Percentiles rank a stretch among this genome's conserved stretches.
These are phyloP conservation scores for Leptomonas seymouri DNA, from an alignment of 208 protist genomes.

Conservation along the genomic window DNA sequence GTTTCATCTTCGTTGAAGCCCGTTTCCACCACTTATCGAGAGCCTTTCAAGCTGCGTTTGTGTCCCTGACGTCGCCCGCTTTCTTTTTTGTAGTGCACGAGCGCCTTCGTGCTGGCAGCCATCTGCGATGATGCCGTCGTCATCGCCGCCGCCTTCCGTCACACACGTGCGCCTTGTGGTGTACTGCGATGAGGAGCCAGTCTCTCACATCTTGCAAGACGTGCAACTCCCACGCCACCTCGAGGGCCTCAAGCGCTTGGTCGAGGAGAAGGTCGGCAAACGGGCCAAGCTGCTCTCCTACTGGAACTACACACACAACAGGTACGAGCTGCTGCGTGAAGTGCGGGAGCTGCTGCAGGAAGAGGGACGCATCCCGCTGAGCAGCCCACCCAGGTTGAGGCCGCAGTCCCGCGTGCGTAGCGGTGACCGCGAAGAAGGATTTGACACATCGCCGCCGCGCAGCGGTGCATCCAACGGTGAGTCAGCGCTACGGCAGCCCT, in stretches of 20 bases:
- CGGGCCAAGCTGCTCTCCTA: constrained; percentile 51
- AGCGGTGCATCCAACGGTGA: constrained; percentile 9
- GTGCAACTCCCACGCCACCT: constrained; percentile 25
- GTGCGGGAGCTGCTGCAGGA: constrained; percentile 27
- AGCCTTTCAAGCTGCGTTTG: background rate
- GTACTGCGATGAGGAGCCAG: constrained; percentile 37
- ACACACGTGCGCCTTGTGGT: constrained; percentile 39
- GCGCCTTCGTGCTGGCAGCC: background rate
- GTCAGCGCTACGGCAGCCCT: background rate
- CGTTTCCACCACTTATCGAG: no score
- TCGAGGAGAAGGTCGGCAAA: constrained; percentile 33
- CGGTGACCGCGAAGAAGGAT: background rate
- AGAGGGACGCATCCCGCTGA: background rate
- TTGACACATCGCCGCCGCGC: background rate
- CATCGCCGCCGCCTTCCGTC: background rate
- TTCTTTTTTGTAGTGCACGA: background rate
- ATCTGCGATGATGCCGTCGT: constrained; percentile 2
- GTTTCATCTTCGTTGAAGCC: no score
- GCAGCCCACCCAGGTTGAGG: background rate
- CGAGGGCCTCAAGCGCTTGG: constrained; percentile 16
- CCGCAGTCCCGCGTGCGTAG: background rate
- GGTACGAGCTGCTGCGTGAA: constrained; percentile 53
- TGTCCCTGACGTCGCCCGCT: no score
- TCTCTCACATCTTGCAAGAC: constrained; percentile 23
- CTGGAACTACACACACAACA: constrained; percentile 46